Percentiles rank a stretch among this genome's conserved stretches.
phyloP scores from a whole-genome alignment of 2,329 filamentous ascomycete species.

The Colletotrichum simmondsii region DNA sequence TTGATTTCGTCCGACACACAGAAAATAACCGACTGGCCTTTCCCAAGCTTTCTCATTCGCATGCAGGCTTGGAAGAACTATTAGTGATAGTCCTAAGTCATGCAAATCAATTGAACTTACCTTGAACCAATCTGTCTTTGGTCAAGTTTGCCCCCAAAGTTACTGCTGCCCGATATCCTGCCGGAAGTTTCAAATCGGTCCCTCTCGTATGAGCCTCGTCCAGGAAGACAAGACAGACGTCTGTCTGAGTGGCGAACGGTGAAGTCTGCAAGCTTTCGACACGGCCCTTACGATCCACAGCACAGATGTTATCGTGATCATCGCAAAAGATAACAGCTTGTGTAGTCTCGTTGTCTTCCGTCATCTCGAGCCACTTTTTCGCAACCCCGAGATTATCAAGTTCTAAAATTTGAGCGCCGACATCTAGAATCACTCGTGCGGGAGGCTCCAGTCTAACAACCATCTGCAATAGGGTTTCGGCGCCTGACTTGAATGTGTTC shows the following conservation, averaged over 20 bases:
- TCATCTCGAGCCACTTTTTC: constrained; percentile 59
- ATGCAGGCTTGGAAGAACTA: too few relatives aligned
- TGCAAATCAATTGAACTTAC: constrained; percentile 45
- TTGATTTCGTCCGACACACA: constrained; percentile 69
- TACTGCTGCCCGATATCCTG: constrained; percentile 70
- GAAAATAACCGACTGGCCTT: constrained; percentile 74
- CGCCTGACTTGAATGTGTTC: constrained; percentile 41
- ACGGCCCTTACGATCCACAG: constrained; percentile 59
- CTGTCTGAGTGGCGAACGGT: constrained; percentile 65
- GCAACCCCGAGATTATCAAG: constrained; percentile 67
- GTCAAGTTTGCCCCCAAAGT: constrained; percentile 73
- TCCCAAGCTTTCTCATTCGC: constrained; percentile 40
- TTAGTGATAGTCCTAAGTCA: too few relatives aligned
- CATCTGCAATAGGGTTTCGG: constrained; percentile 55
- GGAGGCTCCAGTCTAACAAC: constrained; percentile 51
- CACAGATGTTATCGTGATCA: constrained; percentile 62
- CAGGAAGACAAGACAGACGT: constrained; percentile 72
- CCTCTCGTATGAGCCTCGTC: constrained; percentile 79
- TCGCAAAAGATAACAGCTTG: constrained; percentile 69
- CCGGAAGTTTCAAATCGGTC: constrained; percentile 73
- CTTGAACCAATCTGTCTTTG: constrained; percentile 77
- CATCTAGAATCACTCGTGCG: constrained; percentile 73
- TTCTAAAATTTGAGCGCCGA: constrained; percentile 77
- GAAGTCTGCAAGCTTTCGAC: constrained; percentile 66
- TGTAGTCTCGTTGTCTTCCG: constrained; percentile 29